phyloP scores from a whole-genome alignment of 1,284 basidiomycete genomes.

The Microstroma glucosiphilum region DNA sequence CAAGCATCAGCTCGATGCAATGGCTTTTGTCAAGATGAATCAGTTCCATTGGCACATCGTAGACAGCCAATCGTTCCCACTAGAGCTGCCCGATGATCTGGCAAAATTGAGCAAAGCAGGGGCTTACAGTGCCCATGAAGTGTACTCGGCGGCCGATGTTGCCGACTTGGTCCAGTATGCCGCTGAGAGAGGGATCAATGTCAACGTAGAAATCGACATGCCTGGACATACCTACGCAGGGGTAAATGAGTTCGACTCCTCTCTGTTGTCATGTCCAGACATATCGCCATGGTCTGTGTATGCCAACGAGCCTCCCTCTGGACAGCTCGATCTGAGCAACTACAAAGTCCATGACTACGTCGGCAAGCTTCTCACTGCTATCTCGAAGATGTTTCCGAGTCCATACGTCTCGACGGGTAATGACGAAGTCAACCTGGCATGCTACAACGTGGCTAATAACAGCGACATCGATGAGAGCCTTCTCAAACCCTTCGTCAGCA shows the following conservation, averaged over 20 bases:
- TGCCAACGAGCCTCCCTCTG: conserved; percentile 65
- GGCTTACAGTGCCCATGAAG: conserved; percentile 61
- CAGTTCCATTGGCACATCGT: conserved; percentile 74
- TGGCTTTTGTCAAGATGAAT: conserved; percentile 75
- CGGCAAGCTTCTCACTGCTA: conserved; percentile 52
- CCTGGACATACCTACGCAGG: conserved; percentile 68
- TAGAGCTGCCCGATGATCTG: conserved; percentile 57
- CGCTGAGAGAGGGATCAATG: conserved; percentile 69
- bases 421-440: conserved; percentile 69
- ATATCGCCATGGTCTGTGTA: conserved; percentile 59
- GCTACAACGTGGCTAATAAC: conserved; percentile 56
- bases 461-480: conserved; percentile 23
- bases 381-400: conserved; percentile 56
- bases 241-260: conserved; percentile 64
- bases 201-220: conserved; percentile 66
- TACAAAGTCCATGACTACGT: background rate
- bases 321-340: conserved; percentile 66
- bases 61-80: conserved; percentile 61
- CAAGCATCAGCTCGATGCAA: conserved; percentile 69
- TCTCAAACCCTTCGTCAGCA: conserved; percentile 60
- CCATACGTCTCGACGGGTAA: conserved; percentile 70
- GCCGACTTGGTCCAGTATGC: conserved; percentile 65
- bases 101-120: conserved; percentile 62
- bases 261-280: conserved; percentile 67
- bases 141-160: conserved; percentile 64